Percentiles rank a stretch among this genome's conserved stretches.
Evolutionary conservation across 1,139 yeast genomes (phyloP).

Genomic region (Lodderomyces metapsilosis): DNA sequence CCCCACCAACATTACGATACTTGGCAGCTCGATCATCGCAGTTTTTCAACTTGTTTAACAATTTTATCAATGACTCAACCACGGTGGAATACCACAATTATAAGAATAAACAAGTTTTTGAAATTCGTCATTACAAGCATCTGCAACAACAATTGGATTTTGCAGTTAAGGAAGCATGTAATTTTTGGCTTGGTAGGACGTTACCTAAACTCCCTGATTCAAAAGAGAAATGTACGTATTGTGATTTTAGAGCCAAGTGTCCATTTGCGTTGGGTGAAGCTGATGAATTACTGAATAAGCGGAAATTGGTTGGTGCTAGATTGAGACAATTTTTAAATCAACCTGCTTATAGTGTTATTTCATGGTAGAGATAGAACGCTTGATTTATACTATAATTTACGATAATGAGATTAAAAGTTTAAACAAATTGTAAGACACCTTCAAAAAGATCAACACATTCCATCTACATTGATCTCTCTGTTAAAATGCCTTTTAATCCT

Average conservation of each 20-base stretch:
- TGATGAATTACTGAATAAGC: constrained; percentile 15
- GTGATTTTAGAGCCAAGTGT: constrained; percentile 48
- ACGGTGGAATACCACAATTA: constrained; percentile 54
- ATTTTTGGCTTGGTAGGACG: constrained; percentile 57
- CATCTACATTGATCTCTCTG: constrained; percentile 35
- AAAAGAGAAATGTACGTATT: constrained; percentile 46
- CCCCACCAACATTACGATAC: constrained; percentile 55
- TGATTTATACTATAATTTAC: too few species aligned
- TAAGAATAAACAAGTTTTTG: constrained; percentile 32
- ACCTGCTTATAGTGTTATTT: not conserved
- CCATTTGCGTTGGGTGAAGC: constrained; percentile 20
- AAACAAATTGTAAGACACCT: constrained; percentile 41
- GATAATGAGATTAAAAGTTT: too few species aligned
- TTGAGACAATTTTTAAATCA: constrained; percentile 15
- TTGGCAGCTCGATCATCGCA: constrained; percentile 57
- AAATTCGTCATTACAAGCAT: constrained; percentile 35
- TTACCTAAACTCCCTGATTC: constrained; percentile 40
- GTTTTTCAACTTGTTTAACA: constrained; percentile 35
- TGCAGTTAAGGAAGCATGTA: constrained; percentile 22
- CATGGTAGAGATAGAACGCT: not conserved
- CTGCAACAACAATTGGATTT: constrained; percentile 27
- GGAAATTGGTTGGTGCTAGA: constrained; percentile 15
- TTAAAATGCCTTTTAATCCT: constrained; percentile 35
- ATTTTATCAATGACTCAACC: constrained; percentile 34
- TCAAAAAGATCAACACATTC: constrained; percentile 35